Evolutionary conservation across 2,329 filamentous ascomycete genomes (phyloP).

Genomic region (Knoxdaviesia capensis): DNA sequence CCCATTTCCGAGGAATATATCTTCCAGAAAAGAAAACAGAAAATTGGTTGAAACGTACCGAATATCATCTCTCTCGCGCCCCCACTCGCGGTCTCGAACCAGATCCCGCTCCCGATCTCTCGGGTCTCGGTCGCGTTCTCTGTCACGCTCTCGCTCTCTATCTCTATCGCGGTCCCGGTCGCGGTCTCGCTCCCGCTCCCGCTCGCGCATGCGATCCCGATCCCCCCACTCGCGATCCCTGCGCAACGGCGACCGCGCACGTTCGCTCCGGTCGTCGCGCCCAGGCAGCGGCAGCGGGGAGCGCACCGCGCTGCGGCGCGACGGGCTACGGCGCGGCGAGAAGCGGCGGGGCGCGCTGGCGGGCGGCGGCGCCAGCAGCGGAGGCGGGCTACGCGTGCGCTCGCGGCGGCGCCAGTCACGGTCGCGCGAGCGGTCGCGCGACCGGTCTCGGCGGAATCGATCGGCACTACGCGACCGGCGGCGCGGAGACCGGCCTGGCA

Average conservation of each 20-base stretch:
- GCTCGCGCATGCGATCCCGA: conserved; percentile 6
- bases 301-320: conserved; percentile 10
- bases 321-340: conserved; percentile 16
- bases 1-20: too few relatives aligned
- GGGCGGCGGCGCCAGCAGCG: conserved; percentile 10
- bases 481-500: conserved; percentile 21
- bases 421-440: conserved; percentile 20
- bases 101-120: not conserved
- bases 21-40: too few relatives aligned
- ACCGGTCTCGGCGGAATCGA: conserved; percentile 20
- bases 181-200: conserved; percentile 12
- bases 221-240: conserved; percentile 14
- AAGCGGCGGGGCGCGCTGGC: conserved; percentile 13
- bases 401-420: conserved; percentile 11
- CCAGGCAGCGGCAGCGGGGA: conserved; percentile 9
- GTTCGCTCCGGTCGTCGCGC: conserved; percentile 17
- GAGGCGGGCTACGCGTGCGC: conserved; percentile 11
- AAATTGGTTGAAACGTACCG: conserved; percentile 4
- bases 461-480: conserved; percentile 21
- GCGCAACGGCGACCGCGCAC: conserved; percentile 16
- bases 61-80: conserved; percentile 11
- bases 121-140: conserved; percentile 8
- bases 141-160: conserved; percentile 8
- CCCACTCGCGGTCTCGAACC: conserved; percentile 1
- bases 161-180: conserved; percentile 8